phyloP scores from a whole-genome alignment of 495 filamentous ascomycete genomes.

The Sporormia fimetaria region DNA sequence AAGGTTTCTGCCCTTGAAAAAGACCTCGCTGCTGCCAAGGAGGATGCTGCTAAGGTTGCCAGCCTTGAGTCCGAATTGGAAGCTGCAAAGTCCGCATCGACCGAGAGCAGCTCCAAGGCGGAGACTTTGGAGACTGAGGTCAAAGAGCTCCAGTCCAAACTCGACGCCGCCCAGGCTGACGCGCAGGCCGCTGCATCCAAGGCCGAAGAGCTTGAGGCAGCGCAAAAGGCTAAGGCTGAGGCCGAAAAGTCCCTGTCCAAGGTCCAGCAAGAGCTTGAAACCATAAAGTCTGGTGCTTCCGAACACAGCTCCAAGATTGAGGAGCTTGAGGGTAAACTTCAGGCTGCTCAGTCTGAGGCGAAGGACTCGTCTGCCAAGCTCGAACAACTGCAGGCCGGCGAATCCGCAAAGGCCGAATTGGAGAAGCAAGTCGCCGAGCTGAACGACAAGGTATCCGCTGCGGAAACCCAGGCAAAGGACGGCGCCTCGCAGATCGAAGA shows the following conservation, averaged over 20 bases:
- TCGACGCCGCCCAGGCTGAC: conserved; percentile 4
- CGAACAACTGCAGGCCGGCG: conserved; percentile 2
- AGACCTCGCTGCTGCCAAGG: not conserved
- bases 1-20: not conserved
- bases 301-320: not conserved
- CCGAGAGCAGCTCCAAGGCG: conserved; percentile 3
- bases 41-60: conserved; percentile 1
- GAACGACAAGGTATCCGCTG: not conserved
- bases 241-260: not conserved
- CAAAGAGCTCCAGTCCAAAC: conserved; percentile 4
- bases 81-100: not conserved
- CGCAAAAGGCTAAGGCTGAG: not conserved
- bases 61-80: conserved; percentile 4
- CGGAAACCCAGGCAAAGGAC: not conserved
- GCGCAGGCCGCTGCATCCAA: not conserved
- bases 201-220: not conserved
- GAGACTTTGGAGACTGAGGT: not conserved
- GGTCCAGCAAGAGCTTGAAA: not conserved
- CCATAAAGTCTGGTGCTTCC: not conserved
- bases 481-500: not conserved
- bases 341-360: conserved; percentile 2
- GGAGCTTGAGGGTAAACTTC: conserved; percentile 4
- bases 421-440: conserved; percentile 1
- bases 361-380: not conserved
- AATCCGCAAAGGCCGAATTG: not conserved